phyloP scores from a whole-genome alignment of 2,329 filamentous ascomycete species.

The Myriosclerotinia curreyana region DNA sequence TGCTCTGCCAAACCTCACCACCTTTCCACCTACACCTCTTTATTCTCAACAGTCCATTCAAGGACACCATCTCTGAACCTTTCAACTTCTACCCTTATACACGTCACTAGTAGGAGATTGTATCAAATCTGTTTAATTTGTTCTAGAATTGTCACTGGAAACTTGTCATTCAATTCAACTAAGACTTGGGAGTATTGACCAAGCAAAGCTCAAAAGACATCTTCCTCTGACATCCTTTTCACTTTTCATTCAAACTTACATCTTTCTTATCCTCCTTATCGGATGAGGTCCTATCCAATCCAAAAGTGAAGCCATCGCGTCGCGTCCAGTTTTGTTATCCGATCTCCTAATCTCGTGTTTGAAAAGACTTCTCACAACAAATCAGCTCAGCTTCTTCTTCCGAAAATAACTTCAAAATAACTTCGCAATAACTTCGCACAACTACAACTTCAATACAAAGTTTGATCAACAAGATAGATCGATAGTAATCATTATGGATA shows the following conservation, averaged over 20 bases:
- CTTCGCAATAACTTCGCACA: too few relatives aligned
- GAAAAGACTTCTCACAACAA: background rate
- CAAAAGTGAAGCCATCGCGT: background rate
- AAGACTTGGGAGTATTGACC: background rate
- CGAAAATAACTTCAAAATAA: too few relatives aligned
- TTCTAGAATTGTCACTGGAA: too few relatives aligned
- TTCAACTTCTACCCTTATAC: too few relatives aligned
- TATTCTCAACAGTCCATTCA: background rate
- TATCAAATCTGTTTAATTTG: background rate
- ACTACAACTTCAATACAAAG: background rate
- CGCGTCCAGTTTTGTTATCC: background rate
- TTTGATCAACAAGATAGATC: background rate
- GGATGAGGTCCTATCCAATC: background rate
- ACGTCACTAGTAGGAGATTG: background rate
- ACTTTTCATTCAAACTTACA: background rate
- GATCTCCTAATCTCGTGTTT: background rate
- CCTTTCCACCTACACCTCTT: background rate
- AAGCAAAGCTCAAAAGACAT: background rate
- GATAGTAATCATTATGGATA: background rate
- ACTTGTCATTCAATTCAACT: too few relatives aligned
- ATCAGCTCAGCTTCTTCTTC: background rate
- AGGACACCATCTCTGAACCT: too few relatives aligned
- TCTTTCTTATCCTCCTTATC: background rate
- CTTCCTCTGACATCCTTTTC: background rate
- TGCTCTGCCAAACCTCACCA: fast-evolving